A percentile compares a stretch with the other conserved stretches of the same genome.
Conservation (phyloP, 1,139 yeast genomes). For the Kodamaea sp. region DNA sequence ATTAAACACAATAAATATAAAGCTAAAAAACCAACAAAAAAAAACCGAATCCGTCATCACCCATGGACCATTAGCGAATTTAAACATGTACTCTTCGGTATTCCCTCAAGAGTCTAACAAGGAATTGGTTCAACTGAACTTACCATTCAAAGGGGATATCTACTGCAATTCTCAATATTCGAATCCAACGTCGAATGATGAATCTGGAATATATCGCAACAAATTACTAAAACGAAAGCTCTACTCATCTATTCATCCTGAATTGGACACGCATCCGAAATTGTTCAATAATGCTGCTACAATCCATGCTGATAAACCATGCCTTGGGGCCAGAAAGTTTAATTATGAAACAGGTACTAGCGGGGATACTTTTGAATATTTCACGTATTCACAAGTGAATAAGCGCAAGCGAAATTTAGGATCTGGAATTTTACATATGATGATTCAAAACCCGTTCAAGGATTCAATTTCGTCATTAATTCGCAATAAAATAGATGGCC, state of each 20-base stretch:
- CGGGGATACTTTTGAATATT: constrained; percentile 16
- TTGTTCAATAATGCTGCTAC: constrained; percentile 23
- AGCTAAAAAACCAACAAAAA: too few species aligned
- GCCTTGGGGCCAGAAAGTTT: constrained; percentile 30
- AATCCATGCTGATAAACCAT: constrained; percentile 20
- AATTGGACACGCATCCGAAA: constrained; percentile 28
- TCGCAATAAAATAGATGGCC: constrained; percentile 26
- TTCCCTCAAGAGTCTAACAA: constrained; percentile 5
- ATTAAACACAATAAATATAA: too few species aligned
- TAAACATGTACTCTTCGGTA: not conserved
- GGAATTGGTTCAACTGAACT: constrained; percentile 2
- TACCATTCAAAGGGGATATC: constrained; percentile 5
- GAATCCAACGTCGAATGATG: not conserved
- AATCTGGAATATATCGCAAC: constrained; percentile 7
- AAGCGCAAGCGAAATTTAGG: constrained; percentile 25
- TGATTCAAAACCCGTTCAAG: constrained; percentile 29
- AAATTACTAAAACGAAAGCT: constrained; percentile 1
- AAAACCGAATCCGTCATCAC: too few species aligned
- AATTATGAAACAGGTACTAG: constrained; percentile 27
- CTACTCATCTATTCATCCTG: constrained; percentile 13
- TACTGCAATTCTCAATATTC: constrained; percentile 3
- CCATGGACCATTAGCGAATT: too few species aligned
- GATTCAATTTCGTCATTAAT: constrained; percentile 11
- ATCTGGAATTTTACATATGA: constrained; percentile 30
- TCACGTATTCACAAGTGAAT: constrained; percentile 22